phyloP scores from a whole-genome alignment of 2,329 filamentous ascomycete species.

The Diaporthe ampelina region DNA sequence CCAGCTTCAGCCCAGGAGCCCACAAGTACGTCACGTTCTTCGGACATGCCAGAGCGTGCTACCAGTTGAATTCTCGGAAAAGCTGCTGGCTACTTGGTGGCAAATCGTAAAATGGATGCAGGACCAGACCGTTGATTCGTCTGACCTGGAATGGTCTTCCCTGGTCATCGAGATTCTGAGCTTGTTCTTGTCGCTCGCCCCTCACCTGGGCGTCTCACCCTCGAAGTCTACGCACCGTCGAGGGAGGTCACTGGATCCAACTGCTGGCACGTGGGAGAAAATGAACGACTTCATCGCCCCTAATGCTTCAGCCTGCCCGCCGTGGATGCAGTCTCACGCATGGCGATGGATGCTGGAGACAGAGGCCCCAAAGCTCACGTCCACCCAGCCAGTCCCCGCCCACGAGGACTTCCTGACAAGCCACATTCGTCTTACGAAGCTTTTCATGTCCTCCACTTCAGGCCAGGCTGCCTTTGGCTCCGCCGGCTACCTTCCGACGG shows the following conservation, averaged over 20 bases:
- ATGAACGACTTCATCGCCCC: constrained; percentile 62
- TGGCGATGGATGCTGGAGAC: constrained; percentile 82
- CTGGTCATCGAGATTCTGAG: constrained; percentile 74
- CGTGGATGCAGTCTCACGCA: constrained; percentile 72
- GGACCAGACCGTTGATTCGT: constrained; percentile 59
- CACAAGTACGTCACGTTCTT: constrained; percentile 73
- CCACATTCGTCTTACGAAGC: constrained; percentile 71
- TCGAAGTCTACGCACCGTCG: constrained; percentile 46
- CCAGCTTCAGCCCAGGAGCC: constrained; percentile 74
- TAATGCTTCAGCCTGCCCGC: constrained; percentile 63
- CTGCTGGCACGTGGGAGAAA: constrained; percentile 48
- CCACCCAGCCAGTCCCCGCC: constrained; percentile 43
- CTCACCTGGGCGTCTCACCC: not conserved
- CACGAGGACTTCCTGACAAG: constrained; percentile 58
- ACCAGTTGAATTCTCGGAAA: constrained; percentile 70
- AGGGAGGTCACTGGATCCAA: constrained; percentile 53
- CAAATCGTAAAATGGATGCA: constrained; percentile 79
- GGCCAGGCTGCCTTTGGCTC: constrained; percentile 68
- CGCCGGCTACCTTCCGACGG: constrained; percentile 76
- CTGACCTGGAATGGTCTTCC: constrained; percentile 78
- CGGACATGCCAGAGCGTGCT: constrained; percentile 75
- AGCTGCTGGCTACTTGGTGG: constrained; percentile 79
- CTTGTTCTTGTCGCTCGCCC: constrained; percentile 69
- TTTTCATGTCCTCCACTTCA: constrained; percentile 73
- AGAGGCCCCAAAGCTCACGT: constrained; percentile 48